Base-by-base conservation (phyloP, 2,329 filamentous ascomycete species). In the Daldinia sp. region DNA sequence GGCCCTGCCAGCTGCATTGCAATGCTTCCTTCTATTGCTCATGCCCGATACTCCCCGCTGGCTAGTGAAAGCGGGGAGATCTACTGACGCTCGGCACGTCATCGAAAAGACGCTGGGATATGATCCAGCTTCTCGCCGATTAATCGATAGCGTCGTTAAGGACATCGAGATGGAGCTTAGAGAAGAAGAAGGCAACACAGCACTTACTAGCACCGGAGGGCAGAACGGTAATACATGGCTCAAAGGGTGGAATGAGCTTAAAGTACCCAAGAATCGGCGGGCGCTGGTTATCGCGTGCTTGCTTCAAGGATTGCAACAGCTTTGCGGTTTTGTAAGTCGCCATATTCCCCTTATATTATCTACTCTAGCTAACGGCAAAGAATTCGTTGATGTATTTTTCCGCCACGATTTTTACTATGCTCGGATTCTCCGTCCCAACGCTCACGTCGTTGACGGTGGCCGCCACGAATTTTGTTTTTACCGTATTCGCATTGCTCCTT, bases 311-410 rank as follows among this genome's bases (percentile, higher is more conserved):
- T 80, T 96, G 5, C 94, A 97, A 77, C 94, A 98, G 75, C 83
- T 96, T 0, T 95, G 91, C 71, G 93, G 92, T 1, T 95, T 95
- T 77, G 86, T 89, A 77, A 77, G 86, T 82, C 25, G 37, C 65
- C 32, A n/a, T 25, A 35, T 45, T 13, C 23, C 9, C 21, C 32
- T 7, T 48, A 37, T 10, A 8, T 5, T 17, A 2, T 27, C 13
- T 32, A 9, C 10, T 15, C 32, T 54, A 34, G 30, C 50, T 63
- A 45, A 43, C 9, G 5, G 6, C 30, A 23, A 68, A 89, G 85
- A 96, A 97, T 78, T 93, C 91, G 9, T 82, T 97, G 27, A 96
- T 96, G 92, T 96, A 96, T 77, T 96, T 93, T 74, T 93, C 91
- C 0, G 91, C 90, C 3, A 93, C 91, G 6, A 92, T 94, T 27